A percentile compares a stretch with the other conserved stretches of the same genome.
phyloP scores from a whole-genome alignment of 305 asterid species.

The Caryopteris hybrid region DNA sequence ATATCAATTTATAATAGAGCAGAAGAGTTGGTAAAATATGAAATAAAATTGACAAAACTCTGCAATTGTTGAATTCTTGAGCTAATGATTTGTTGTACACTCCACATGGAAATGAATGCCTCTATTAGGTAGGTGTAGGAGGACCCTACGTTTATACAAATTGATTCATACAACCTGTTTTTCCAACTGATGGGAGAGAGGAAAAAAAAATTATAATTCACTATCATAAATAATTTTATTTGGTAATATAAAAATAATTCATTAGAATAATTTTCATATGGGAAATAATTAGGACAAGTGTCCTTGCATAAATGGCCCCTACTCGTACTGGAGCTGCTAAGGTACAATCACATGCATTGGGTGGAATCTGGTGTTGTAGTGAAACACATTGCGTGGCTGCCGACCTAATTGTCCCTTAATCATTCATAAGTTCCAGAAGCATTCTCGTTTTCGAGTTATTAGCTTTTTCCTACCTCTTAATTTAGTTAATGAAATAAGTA shows the following conservation, averaged over 20 bases:
- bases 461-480: background rate
- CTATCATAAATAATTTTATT: background rate
- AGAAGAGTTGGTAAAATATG: no score
- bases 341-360: conserved; percentile 20
- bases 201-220: background rate
- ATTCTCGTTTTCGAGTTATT: background rate
- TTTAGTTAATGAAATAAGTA: background rate
- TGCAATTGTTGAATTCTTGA: background rate
- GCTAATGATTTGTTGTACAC: conserved; percentile 12
- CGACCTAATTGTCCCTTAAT: conserved; percentile 7
- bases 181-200: background rate
- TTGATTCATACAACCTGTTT: background rate
- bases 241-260: background rate
- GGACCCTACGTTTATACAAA: conserved; percentile 11
- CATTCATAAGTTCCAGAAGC: background rate
- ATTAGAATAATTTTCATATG: background rate
- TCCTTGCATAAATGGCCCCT: conserved; percentile 2
- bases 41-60: background rate
- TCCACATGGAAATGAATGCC: conserved; percentile 22
- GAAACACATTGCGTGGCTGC: background rate
- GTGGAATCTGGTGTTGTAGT: background rate
- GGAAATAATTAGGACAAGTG: background rate
- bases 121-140: conserved; percentile 6
- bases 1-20: no score
- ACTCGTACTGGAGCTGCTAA: background rate